phyloP scores from a whole-genome alignment of 306 rosid genomes.

The Castanea mollissima region DNA sequence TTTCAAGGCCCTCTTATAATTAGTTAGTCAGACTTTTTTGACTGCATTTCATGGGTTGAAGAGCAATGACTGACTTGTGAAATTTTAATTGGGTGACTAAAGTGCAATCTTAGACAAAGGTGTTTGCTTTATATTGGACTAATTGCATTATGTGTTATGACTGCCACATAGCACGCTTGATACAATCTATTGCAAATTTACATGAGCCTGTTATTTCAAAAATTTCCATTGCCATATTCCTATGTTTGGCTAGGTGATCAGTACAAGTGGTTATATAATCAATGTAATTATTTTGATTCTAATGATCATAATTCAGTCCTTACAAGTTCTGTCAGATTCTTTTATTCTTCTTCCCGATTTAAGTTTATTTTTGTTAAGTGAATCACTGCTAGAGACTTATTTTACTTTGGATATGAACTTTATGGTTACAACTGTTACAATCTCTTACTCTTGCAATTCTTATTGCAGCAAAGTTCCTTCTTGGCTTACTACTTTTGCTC shows the following conservation, averaged over 20 bases:
- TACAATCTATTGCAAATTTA: neutral
- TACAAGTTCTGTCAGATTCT: neutral
- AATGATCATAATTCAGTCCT: neutral
- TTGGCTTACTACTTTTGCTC: constrained; percentile 48
- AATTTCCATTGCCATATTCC: neutral
- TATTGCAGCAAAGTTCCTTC: constrained; percentile 46
- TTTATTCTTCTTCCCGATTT: neutral
- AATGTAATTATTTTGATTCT: neutral
- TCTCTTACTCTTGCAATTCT: constrained; percentile 10
- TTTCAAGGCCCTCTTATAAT: neutral
- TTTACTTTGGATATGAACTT: neutral
- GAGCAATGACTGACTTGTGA: neutral
- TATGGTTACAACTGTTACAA: neutral
- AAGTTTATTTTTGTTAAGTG: neutral
- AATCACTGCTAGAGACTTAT: neutral
- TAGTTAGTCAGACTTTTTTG: neutral
- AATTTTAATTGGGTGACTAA: neutral
- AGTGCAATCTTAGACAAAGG: neutral
- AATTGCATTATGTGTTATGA: neutral
- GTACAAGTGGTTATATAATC: neutral
- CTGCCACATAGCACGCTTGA: neutral
- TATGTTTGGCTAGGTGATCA: neutral
- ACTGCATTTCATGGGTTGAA: neutral
- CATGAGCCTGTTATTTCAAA: neutral
- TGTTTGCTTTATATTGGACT: neutral